These are phyloP conservation scores for Phlebiopsis flavidoalba DNA, from an alignment of 768 basidiomycete species.

Conservation along the genomic window DNA sequence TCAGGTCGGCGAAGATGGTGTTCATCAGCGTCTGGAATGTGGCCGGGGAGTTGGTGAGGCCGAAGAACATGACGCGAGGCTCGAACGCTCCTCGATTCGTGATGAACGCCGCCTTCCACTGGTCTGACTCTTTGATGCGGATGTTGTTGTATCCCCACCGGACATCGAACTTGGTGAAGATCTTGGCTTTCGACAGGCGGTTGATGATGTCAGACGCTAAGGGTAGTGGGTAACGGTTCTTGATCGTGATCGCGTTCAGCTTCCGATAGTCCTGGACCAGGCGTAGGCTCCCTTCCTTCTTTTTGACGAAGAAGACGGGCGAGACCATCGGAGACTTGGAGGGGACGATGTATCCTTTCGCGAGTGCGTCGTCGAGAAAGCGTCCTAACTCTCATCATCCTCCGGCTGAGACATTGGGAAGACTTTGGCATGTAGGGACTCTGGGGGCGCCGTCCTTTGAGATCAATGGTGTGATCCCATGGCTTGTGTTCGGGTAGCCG, in stretches of 20 bases:
- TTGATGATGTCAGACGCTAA: constrained; percentile 22
- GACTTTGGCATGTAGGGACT: constrained; percentile 9
- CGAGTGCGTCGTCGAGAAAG: constrained; percentile 23
- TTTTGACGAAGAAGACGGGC: constrained; percentile 28
- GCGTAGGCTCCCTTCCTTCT: constrained; percentile 29
- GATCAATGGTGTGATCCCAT: constrained; percentile 18
- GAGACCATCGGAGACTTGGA: too few species aligned
- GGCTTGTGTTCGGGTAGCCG: constrained; percentile 12
- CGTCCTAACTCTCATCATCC: constrained; percentile 15
- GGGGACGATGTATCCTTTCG: constrained; percentile 14
- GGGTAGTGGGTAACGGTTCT: too few species aligned
- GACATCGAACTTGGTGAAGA: constrained; percentile 29
- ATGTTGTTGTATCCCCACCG: constrained; percentile 21
- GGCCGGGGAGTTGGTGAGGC: constrained; percentile 15
- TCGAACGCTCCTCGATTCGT: constrained; percentile 23
- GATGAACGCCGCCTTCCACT: constrained; percentile 30
- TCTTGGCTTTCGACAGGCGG: constrained; percentile 13
- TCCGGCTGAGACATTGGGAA: constrained; percentile 18
- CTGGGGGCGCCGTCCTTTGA: too few species aligned
- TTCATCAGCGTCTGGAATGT: constrained; percentile 31
- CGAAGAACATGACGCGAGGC: constrained; percentile 27
- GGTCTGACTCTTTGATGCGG: constrained; percentile 15
- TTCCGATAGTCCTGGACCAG: constrained; percentile 29
- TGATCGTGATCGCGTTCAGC: constrained; percentile 24
- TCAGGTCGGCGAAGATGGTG: constrained; percentile 26